Evolutionary conservation across 2,329 filamentous ascomycete species (phyloP), one percentile per base, ranked within the genome.

Genomic region (Aspergillus alliaceus): DNA sequence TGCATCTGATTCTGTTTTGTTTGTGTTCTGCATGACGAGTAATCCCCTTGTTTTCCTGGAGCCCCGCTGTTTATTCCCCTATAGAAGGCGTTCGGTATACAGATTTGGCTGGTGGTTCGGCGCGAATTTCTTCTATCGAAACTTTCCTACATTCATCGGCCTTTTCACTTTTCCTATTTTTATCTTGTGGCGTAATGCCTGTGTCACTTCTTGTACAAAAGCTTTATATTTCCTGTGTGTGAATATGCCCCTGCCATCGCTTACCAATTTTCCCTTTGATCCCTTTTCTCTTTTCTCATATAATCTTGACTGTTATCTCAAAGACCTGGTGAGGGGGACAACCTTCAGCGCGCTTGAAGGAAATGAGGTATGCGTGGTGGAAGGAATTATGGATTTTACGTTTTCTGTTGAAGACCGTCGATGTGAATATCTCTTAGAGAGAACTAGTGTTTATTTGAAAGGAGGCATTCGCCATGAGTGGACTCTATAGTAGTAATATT

Each of bases 61-160:
- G 57, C 55, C 50, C 62, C 48, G 60, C 64, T 68, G 55, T 66
- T 66, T 72, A 73, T 74, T 72, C 71, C 69, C 67, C 67, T 60
- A 75, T 74, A 73, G 70, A 74, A 70, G 70, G 72, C 70, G 73
- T 73, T 69, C 65, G 67, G 69, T 71, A 67, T 72, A 65, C 61
- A 69, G 60, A 63, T 60, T 66, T 60, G 63, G 65, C 54, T 59
- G 70, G 70, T 68, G 67, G 67, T 60, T 64, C 53, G 70, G 72
- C 69, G 70, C 70, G 67, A 66, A 58, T 64, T 59, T 62, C 54
- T 32, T 32, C 18, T 48, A 48, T 31, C 18, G 44, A 48, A 48
- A 18, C 29, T 48, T 14, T 22, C 15, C 12, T 31, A 31, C 18
- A 60, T 57, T 40, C 51, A 61, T 57, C 37, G 18, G 51, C 60